These are phyloP conservation scores for Penicillium verhagenii DNA, from an alignment of 495 filamentous ascomycete genomes.

Conservation along the genomic window DNA sequence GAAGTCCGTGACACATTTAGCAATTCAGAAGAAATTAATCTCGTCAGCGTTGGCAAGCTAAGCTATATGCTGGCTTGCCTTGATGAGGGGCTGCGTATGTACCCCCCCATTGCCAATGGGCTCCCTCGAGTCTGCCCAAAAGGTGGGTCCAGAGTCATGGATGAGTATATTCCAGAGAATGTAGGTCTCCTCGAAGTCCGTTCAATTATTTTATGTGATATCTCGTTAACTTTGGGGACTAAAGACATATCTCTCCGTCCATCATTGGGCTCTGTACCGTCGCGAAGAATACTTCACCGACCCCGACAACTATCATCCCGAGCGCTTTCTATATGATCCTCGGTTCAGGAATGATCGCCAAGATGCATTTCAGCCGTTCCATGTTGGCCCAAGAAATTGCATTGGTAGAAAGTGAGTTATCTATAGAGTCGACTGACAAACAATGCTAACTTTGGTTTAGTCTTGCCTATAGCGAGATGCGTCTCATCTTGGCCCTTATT, in stretches of 20 bases:
- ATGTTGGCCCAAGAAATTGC: slow-evolving; percentile 41
- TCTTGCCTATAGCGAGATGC: slow-evolving; percentile 57
- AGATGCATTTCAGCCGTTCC: slow-evolving; percentile 43
- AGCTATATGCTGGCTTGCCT: slow-evolving; percentile 41
- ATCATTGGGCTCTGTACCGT: slow-evolving; percentile 6
- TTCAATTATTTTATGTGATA: neutral
- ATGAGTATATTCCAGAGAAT: slow-evolving; percentile 29
- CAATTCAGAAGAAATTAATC: slow-evolving; percentile 41
- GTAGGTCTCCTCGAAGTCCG: slow-evolving; percentile 6
- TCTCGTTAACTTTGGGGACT: neutral
- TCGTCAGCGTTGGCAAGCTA: slow-evolving; percentile 33
- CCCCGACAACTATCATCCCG: neutral
- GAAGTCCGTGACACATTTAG: slow-evolving; percentile 49
- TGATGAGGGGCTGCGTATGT: slow-evolving; percentile 44
- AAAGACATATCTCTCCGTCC: neutral
- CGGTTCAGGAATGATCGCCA: neutral
- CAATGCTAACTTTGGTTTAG: slow-evolving; percentile 15
- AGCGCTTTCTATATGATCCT: slow-evolving; percentile 1
- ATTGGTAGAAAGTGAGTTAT: slow-evolving; percentile 41
- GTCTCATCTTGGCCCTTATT: slow-evolving; percentile 50
- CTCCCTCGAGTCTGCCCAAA: slow-evolving; percentile 28
- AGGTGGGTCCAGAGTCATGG: slow-evolving; percentile 29
- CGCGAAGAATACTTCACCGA: slow-evolving; percentile 3
- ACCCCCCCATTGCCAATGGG: slow-evolving; percentile 32
- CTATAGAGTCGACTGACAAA: neutral